A percentile compares a stretch with the other conserved stretches of the same genome.
Conservation (phyloP, 805 yeast genomes). For the Osmozyma mogii region DNA sequence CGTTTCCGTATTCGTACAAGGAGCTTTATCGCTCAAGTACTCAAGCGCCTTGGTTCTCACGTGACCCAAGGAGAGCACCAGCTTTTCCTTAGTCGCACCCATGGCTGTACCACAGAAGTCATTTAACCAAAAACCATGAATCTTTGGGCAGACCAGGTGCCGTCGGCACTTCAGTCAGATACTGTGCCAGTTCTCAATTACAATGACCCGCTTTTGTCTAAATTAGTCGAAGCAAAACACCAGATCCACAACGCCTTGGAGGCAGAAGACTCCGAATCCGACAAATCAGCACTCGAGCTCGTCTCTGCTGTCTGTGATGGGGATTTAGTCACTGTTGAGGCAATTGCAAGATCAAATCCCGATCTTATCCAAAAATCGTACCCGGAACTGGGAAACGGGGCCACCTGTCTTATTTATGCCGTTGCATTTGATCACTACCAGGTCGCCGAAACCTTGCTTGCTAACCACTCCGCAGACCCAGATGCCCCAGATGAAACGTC, state of each 20-base stretch:
- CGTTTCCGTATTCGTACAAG: too few relatives aligned
- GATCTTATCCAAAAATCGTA: slow-evolving; percentile 14
- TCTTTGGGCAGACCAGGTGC: slow-evolving; percentile 6
- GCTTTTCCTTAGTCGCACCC: too few relatives aligned
- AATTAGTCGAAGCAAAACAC: neutral
- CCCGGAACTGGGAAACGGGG: slow-evolving; percentile 23
- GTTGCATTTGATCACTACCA: slow-evolving; percentile 44
- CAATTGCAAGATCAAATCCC: slow-evolving; percentile 15
- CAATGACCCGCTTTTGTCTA: slow-evolving; percentile 4
- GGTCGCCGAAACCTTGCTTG: slow-evolving; percentile 40
- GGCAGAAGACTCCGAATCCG: neutral
- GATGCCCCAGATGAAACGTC: slow-evolving; percentile 43
- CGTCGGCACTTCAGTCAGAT: slow-evolving; percentile 4
- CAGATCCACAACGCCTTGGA: neutral
- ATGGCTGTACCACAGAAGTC: too few relatives aligned
- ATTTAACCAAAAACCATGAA: slow-evolving; percentile 2
- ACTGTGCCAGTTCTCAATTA: slow-evolving; percentile 5
- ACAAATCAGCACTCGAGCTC: slow-evolving; percentile 15
- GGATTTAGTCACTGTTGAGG: slow-evolving; percentile 28
- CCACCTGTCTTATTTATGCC: slow-evolving; percentile 38
- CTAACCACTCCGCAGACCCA: slow-evolving; percentile 37
- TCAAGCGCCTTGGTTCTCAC: too few relatives aligned
- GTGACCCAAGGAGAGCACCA: too few relatives aligned
- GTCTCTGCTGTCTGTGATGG: slow-evolving; percentile 30
- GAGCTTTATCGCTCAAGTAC: too few relatives aligned